A percentile compares a stretch with the other conserved stretches of the same genome.
Evolutionary conservation across 345 rosid species (phyloP).

Genomic region (Camelina sativa): DNA sequence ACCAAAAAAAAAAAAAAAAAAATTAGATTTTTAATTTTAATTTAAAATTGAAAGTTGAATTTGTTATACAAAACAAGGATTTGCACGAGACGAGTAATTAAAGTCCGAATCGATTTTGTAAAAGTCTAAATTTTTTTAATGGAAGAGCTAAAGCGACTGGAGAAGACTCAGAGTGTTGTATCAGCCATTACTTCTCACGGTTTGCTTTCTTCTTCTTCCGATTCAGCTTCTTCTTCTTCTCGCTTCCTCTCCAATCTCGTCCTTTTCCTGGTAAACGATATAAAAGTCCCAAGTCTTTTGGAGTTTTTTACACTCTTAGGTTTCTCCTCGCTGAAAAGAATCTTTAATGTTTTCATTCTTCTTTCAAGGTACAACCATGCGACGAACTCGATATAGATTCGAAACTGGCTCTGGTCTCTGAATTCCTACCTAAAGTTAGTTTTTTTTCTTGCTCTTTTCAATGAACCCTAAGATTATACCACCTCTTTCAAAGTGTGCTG

Average conservation of each 20-base stretch:
- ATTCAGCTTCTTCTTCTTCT: constrained; percentile 47
- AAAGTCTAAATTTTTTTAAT: neutral
- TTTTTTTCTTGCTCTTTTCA: too few relatives aligned
- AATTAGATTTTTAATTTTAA: too few relatives aligned
- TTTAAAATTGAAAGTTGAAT: neutral
- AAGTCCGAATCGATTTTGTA: neutral
- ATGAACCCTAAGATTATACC: neutral
- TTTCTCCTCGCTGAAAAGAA: neutral
- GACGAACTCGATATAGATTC: constrained; percentile 57
- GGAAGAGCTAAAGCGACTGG: constrained; percentile 82
- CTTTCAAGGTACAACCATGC: constrained; percentile 65
- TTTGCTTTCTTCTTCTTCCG: constrained; percentile 45
- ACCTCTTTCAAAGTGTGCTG: neutral
- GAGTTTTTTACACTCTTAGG: neutral
- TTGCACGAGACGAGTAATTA: neutral
- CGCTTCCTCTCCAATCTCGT: constrained; percentile 72
- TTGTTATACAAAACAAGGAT: neutral
- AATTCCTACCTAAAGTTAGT: constrained; percentile 55
- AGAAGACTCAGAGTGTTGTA: constrained; percentile 62
- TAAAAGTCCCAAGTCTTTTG: neutral
- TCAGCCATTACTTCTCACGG: constrained; percentile 51
- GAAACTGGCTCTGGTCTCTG: constrained; percentile 51
- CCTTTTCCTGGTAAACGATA: constrained; percentile 59
- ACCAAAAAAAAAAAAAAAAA: too few relatives aligned
- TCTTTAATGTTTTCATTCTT: neutral